Evolutionary conservation across 2,329 filamentous ascomycete species (phyloP).

Genomic region (Fusarium pseudoanthophilum): DNA sequence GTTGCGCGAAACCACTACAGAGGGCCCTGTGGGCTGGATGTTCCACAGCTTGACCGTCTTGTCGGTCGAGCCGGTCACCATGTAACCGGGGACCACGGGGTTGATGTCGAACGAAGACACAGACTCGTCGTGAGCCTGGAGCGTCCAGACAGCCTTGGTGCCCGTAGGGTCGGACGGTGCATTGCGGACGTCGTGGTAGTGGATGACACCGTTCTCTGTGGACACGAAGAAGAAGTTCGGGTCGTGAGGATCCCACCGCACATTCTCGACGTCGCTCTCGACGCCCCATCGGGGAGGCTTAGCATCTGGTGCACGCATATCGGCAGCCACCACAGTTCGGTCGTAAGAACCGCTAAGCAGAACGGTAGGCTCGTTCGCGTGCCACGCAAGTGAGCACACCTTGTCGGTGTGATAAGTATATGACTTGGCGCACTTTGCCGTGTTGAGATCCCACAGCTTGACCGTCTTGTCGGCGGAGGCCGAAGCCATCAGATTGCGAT

Average conservation of each 20-base stretch:
- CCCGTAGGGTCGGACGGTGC: conserved; percentile 76
- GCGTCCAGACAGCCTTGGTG: conserved; percentile 89
- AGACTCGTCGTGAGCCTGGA: conserved; percentile 94
- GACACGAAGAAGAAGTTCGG: conserved; percentile 94
- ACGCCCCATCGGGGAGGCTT: conserved; percentile 89
- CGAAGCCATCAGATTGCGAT: conserved; percentile 93
- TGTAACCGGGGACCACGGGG: conserved; percentile 86
- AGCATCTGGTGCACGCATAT: conserved; percentile 92
- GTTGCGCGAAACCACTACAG: conserved; percentile 91
- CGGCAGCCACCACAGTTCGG: conserved; percentile 90
- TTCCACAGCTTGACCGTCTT: conserved; percentile 98
- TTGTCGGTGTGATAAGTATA: conserved; percentile 98
- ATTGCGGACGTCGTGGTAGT: conserved; percentile 88
- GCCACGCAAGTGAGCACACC: conserved; percentile 96
- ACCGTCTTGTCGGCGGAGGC: conserved; percentile 96
- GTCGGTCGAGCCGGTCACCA: conserved; percentile 93
- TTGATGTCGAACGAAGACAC: conserved; percentile 95
- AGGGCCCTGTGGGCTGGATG: conserved; percentile 80
- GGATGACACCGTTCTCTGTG: conserved; percentile 90
- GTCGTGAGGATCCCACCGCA: conserved; percentile 94
- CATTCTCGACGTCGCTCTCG: conserved; percentile 92
- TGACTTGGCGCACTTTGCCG: conserved; percentile 91
- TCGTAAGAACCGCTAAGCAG: conserved; percentile 95
- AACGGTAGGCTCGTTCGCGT: conserved; percentile 85
- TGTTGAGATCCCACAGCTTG: conserved; percentile 97